Conservation (phyloP, 306 rosid species). For the Vigna radiata region DNA sequence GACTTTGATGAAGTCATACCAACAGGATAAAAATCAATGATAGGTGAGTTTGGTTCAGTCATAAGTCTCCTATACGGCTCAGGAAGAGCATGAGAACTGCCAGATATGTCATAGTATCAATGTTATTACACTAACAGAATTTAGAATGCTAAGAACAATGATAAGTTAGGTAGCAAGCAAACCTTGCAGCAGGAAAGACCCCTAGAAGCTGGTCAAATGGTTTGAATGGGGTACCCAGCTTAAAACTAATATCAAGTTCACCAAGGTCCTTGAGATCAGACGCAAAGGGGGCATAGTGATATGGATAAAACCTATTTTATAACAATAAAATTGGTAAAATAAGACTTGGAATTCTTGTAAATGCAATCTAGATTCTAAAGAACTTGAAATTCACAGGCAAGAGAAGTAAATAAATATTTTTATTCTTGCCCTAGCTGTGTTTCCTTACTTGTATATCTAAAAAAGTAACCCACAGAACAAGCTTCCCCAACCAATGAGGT, state of each 20-base stretch:
- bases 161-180: slow-evolving; percentile 7
- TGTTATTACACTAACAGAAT: slow-evolving; percentile 4
- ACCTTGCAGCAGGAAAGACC: slow-evolving; percentile 99
- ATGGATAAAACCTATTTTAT: slow-evolving; percentile 91
- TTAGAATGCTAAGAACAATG: not conserved
- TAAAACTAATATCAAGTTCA: slow-evolving; percentile 68
- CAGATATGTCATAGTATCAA: slow-evolving; percentile 44
- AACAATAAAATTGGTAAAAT: not conserved
- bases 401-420: not conserved
- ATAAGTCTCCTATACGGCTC: slow-evolving; percentile 83
- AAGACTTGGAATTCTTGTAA: not conserved
- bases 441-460: not conserved
- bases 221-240: slow-evolving; percentile 85
- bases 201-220: slow-evolving; percentile 98
- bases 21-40: slow-evolving; percentile 84
- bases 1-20: slow-evolving; percentile 61
- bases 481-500: not conserved
- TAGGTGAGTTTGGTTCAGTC: slow-evolving; percentile 85
- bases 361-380: not conserved
- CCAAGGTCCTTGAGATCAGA: slow-evolving; percentile 90
- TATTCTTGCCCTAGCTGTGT: not conserved
- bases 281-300: slow-evolving; percentile 98
- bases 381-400: slow-evolving; percentile 17
- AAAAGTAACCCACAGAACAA: not conserved
- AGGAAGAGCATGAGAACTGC: slow-evolving; percentile 97